Evolutionary conservation across 805 yeast genomes (phyloP).

Genomic region (Yamadazyma endophytica): DNA sequence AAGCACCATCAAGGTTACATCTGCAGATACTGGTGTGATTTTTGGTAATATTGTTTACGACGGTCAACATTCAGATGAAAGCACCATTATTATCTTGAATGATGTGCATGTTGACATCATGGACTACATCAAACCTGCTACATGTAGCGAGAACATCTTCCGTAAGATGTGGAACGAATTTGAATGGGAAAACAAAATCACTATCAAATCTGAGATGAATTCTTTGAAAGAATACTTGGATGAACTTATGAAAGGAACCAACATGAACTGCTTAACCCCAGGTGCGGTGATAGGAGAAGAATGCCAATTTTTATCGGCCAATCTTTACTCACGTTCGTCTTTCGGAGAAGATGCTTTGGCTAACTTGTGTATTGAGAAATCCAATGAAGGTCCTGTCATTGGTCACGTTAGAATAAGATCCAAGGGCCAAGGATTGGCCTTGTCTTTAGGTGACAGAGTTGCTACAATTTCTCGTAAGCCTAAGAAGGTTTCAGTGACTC

Average conservation of each 20-base stretch:
- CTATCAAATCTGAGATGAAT: conserved; percentile 66
- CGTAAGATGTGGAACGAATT: conserved; percentile 99
- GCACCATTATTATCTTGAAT: conserved; percentile 83
- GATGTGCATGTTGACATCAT: conserved; percentile 95
- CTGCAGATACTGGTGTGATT: conserved; percentile 97
- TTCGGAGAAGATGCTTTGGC: conserved; percentile 98
- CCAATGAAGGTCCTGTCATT: conserved; percentile 66
- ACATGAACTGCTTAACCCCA: conserved; percentile 91
- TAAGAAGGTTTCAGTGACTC: conserved; percentile 17
- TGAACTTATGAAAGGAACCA: conserved; percentile 73
- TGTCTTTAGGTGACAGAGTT: conserved; percentile 90
- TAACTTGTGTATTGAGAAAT: conserved; percentile 86
- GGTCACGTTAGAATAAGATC: conserved; percentile 97
- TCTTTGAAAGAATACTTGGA: conserved; percentile 75
- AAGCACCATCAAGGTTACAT: conserved; percentile 87
- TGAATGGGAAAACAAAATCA: conserved; percentile 98
- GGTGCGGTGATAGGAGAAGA: conserved; percentile 87
- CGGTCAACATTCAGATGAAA: conserved; percentile 89
- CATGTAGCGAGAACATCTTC: conserved; percentile 82
- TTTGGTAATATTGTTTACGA: conserved; percentile 97
- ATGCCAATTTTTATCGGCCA: conserved; percentile 90
- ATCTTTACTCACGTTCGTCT: conserved; percentile 84
- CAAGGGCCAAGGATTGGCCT: conserved; percentile 95
- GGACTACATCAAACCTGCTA: conserved; percentile 97
- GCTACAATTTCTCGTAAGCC: conserved; percentile 68